These are phyloP conservation scores for Flaveria brownii DNA, from an alignment of 129 eudicot genomes.

Conservation along the genomic window DNA sequence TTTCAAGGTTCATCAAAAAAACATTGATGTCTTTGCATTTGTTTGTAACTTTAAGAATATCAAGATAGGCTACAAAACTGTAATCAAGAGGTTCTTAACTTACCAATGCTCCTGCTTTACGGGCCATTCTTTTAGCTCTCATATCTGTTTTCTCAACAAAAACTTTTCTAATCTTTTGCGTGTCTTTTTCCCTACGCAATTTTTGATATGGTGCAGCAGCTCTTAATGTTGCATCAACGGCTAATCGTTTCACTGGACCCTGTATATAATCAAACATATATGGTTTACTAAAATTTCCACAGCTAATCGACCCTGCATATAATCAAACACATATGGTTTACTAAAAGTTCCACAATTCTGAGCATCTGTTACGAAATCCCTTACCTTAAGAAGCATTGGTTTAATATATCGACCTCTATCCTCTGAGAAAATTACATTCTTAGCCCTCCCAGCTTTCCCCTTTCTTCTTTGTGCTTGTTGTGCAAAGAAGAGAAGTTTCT, in stretches of 20 bases:
- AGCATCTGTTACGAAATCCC: not conserved
- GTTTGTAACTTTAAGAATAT: constrained; percentile 1
- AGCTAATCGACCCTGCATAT: constrained; percentile 86
- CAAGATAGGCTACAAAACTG: not conserved
- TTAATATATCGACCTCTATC: constrained; percentile 96
- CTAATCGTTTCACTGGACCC: constrained; percentile 97
- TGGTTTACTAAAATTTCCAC: constrained; percentile 48
- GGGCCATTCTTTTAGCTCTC: constrained; percentile 99
- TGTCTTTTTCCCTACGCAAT: constrained; percentile 71
- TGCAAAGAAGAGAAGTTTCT: constrained; percentile 98
- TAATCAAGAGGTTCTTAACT: not conserved
- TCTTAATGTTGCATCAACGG: constrained; percentile 98
- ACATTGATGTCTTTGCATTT: not conserved
- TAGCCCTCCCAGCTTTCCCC: constrained; percentile 99
- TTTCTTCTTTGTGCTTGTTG: constrained; percentile 90
- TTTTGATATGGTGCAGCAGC: constrained; percentile 99
- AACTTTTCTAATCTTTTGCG: constrained; percentile 67
- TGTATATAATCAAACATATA: constrained; percentile 29
- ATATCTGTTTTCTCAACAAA: constrained; percentile 91
- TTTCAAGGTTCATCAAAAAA: not conserved
- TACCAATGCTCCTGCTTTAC: constrained; percentile 99
- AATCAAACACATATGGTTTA: constrained; percentile 4
- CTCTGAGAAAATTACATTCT: constrained; percentile 95
- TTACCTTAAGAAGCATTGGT: constrained; percentile 99
- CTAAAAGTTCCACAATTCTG: not conserved